Evolutionary conservation across 148 eudicot genomes (phyloP).

Genomic region (Spergularia marina): DNA sequence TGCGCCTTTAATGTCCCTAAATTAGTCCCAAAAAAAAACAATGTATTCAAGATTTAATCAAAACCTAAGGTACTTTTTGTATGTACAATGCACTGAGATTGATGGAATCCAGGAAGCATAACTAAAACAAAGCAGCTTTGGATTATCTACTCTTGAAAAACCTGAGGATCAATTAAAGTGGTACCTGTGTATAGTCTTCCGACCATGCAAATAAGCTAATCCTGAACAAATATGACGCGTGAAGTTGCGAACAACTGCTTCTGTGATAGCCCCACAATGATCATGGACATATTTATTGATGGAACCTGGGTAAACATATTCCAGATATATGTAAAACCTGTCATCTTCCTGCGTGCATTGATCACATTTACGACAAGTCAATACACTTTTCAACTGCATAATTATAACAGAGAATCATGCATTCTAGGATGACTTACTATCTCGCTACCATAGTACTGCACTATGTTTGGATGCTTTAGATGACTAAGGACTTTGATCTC

Average conservation of each 20-base stretch:
- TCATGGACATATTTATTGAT: conserved; percentile 75
- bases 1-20: conserved; percentile 94
- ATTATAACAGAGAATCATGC: not conserved
- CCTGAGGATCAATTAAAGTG: not conserved
- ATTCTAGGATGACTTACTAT: conserved; percentile 53
- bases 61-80: too few species aligned
- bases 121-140: not conserved
- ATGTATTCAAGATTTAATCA: not conserved
- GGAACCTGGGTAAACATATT: conserved; percentile 97
- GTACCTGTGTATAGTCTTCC: conserved; percentile 93
- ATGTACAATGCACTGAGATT: too few species aligned
- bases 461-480: conserved; percentile 88
- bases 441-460: conserved; percentile 95
- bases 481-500: conserved; percentile 83
- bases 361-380: conserved; percentile 14
- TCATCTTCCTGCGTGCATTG: conserved; percentile 58
- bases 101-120: too few species aligned
- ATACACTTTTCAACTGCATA: not conserved
- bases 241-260: conserved; percentile 86
- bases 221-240: conserved; percentile 94
- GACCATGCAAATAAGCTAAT: conserved; percentile 86
- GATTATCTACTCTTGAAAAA: not conserved
- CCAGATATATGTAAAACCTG: conserved; percentile 77
- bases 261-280: conserved; percentile 85
- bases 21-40: not conserved